phyloP scores from a whole-genome alignment of 306 rosid genomes.

The Quercus mongolica region DNA sequence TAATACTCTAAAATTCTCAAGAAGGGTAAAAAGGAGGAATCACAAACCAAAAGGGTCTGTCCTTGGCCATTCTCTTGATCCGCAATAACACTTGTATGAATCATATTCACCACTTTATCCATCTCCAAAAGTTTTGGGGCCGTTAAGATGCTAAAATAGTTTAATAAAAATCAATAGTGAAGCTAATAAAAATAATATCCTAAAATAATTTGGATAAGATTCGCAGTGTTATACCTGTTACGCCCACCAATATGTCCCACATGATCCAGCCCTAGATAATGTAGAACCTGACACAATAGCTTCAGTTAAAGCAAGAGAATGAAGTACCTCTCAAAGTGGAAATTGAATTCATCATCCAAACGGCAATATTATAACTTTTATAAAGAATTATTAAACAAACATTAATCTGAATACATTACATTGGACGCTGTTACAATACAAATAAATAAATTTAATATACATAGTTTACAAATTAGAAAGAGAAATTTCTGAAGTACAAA shows the following conservation, averaged over 20 bases:
- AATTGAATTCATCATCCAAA: conserved; percentile 18
- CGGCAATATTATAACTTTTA: background rate
- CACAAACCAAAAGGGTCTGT: conserved; percentile 80
- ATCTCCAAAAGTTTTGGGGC: conserved; percentile 82
- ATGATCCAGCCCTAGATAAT: conserved; percentile 97
- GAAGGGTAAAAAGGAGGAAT: conserved; percentile 13
- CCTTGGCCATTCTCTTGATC: conserved; percentile 47
- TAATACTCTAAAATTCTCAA: conserved; percentile 3
- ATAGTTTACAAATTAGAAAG: too few relatives aligned
- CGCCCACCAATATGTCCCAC: conserved; percentile 97
- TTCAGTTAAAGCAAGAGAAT: conserved; percentile 32
- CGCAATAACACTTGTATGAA: conserved; percentile 46
- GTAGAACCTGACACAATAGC: conserved; percentile 80
- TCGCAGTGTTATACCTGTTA: conserved; percentile 55
- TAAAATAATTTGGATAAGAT: conserved; percentile 3
- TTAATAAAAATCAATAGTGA: conserved; percentile 24
- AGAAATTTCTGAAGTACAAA: background rate
- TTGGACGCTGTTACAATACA: background rate
- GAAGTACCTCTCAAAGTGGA: background rate
- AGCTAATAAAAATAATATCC: conserved; percentile 22
- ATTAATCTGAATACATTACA: background rate
- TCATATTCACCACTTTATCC: conserved; percentile 89
- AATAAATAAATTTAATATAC: too few relatives aligned
- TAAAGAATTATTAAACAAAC: background rate
- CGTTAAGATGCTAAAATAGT: conserved; percentile 73